These are phyloP conservation scores for Ophiognomonia clavigignenti-juglandacearum DNA, from an alignment of 2,329 filamentous ascomycete genomes.

Conservation along the genomic window DNA sequence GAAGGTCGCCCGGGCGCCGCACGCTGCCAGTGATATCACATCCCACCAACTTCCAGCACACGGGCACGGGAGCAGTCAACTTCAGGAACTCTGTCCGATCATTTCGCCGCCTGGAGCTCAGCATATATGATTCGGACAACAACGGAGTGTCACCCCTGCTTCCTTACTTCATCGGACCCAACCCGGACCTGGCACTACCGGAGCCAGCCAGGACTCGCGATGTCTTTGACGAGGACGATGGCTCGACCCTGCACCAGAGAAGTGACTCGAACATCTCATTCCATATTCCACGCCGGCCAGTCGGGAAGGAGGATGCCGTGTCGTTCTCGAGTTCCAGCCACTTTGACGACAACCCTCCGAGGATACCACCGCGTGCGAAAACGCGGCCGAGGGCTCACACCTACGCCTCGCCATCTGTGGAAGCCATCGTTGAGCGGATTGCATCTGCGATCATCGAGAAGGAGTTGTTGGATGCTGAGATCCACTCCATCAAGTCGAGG, in stretches of 20 bases:
- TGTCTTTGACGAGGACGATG: constrained; percentile 30
- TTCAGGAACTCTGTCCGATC: constrained; percentile 29
- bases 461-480: constrained; percentile 53
- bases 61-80: constrained; percentile 43
- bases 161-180: constrained; percentile 41
- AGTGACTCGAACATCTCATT: constrained; percentile 52
- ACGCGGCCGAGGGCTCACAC: constrained; percentile 35
- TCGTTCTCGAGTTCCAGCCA: constrained; percentile 25
- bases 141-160: constrained; percentile 49
- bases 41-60: constrained; percentile 56
- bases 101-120: constrained; percentile 54
- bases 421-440: constrained; percentile 49
- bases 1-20: constrained; percentile 36
- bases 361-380: constrained; percentile 41
- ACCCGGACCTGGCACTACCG: constrained; percentile 31
- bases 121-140: constrained; percentile 42
- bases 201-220: constrained; percentile 31
- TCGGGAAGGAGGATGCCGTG: constrained; percentile 28
- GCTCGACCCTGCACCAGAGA: constrained; percentile 34
- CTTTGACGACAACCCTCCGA: constrained; percentile 28
- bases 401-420: constrained; percentile 42
- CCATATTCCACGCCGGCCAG: constrained; percentile 45
- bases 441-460: constrained; percentile 54
- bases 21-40: constrained; percentile 49
- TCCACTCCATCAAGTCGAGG: constrained; percentile 55